These are phyloP conservation scores for Penicillium samsonianum DNA, from an alignment of 495 filamentous ascomycete genomes.

Conservation along the genomic window DNA sequence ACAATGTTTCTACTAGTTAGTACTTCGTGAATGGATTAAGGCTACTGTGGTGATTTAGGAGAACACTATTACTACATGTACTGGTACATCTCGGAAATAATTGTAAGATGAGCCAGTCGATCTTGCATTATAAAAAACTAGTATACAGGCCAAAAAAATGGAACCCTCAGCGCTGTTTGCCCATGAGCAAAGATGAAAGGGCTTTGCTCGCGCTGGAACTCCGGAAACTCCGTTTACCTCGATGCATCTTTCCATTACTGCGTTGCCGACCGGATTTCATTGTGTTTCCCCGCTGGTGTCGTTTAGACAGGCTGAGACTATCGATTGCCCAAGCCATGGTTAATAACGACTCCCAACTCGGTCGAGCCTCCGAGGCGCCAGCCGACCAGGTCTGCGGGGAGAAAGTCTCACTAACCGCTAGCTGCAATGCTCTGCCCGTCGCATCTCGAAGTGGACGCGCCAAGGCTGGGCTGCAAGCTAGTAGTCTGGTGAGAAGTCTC, in stretches of 20 bases:
- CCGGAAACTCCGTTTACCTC: constrained; percentile 44
- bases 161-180: constrained; percentile 36
- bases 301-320: constrained; percentile 42
- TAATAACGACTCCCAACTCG: constrained; percentile 49
- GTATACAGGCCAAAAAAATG: constrained; percentile 26
- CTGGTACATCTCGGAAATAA: not conserved
- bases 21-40: too few relatives aligned
- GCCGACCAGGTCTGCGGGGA: constrained; percentile 34
- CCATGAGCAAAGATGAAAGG: constrained; percentile 38
- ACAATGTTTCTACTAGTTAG: too few relatives aligned
- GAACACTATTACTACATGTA: not conserved
- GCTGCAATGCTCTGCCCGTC: constrained; percentile 85
- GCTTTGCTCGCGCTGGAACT: constrained; percentile 39
- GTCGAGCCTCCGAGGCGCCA: constrained; percentile 37
- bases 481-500: constrained; percentile 56
- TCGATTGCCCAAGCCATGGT: constrained; percentile 51
- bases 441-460: constrained; percentile 89
- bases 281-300: constrained; percentile 31
- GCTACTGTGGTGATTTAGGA: not conserved
- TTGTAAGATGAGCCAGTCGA: constrained; percentile 19
- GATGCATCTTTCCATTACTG: constrained; percentile 35
- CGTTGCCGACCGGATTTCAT: constrained; percentile 42
- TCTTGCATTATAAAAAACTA: constrained; percentile 20
- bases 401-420: constrained; percentile 48
- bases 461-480: constrained; percentile 86